phyloP scores from a whole-genome alignment of 2,329 filamentous ascomycete genomes.

The Neodidymelliopsis sp. region DNA sequence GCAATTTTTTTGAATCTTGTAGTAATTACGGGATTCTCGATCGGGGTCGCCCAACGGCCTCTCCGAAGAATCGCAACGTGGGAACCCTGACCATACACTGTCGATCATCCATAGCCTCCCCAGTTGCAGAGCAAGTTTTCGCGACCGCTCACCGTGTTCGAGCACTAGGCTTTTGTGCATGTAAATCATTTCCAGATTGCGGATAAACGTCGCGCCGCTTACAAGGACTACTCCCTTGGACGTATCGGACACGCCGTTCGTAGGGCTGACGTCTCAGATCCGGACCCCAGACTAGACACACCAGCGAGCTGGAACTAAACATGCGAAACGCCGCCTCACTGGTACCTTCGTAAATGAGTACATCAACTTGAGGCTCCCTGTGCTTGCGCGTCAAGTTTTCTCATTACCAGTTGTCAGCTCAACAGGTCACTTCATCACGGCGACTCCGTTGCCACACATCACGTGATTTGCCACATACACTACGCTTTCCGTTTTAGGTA shows the following conservation, averaged over 20 bases:
- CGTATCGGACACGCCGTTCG: slow-evolving; percentile 17
- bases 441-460: slow-evolving; percentile 8
- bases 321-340: slow-evolving; percentile 3
- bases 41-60: slow-evolving; percentile 9
- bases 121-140: slow-evolving; percentile 6
- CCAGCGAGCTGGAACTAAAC: slow-evolving; percentile 8
- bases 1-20: too few relatives aligned
- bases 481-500: slow-evolving; percentile 1
- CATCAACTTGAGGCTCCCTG: not conserved
- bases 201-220: slow-evolving; percentile 11
- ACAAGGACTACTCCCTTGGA: not conserved
- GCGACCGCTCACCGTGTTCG: slow-evolving; percentile 7
- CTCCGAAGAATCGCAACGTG: slow-evolving; percentile 9
- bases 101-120: slow-evolving; percentile 6
- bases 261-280: slow-evolving; percentile 20
- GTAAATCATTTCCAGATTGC: slow-evolving; percentile 12
- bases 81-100: slow-evolving; percentile 1
- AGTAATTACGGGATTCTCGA: not conserved
- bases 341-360: not conserved
- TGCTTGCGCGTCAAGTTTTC: not conserved
- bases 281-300: slow-evolving; percentile 13
- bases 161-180: not conserved
- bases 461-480: slow-evolving; percentile 14
- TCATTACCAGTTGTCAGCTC: not conserved
- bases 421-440: slow-evolving; percentile 3